Evolutionary conservation across 1,139 yeast genomes (phyloP).

Genomic region (Scheffersomyces parashehatae): DNA sequence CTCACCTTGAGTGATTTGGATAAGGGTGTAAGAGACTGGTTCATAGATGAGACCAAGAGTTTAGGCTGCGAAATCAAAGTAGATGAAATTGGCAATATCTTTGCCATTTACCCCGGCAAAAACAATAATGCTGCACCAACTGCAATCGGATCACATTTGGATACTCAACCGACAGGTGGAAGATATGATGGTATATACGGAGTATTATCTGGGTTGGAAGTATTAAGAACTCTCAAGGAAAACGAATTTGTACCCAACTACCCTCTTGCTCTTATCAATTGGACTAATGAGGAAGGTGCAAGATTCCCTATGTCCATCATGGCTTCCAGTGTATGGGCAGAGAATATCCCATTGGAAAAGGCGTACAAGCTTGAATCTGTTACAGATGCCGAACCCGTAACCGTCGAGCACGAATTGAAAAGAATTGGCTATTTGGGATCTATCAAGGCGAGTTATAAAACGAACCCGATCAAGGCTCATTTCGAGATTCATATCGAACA

Average conservation of each 20-base stretch:
- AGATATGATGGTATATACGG: slow-evolving; percentile 74
- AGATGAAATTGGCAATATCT: slow-evolving; percentile 67
- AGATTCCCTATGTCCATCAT: slow-evolving; percentile 67
- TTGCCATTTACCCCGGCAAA: slow-evolving; percentile 62
- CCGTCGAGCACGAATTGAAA: slow-evolving; percentile 55
- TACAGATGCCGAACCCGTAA: slow-evolving; percentile 50
- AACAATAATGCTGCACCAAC: slow-evolving; percentile 51
- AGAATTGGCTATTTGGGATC: slow-evolving; percentile 65
- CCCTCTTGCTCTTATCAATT: slow-evolving; percentile 64
- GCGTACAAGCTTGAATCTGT: slow-evolving; percentile 54
- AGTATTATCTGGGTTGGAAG: slow-evolving; percentile 66
- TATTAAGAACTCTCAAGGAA: slow-evolving; percentile 62
- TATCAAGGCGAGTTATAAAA: slow-evolving; percentile 44
- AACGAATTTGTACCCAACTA: slow-evolving; percentile 57
- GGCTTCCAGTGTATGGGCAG: slow-evolving; percentile 71
- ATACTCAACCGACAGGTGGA: slow-evolving; percentile 81
- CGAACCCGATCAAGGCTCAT: slow-evolving; percentile 64
- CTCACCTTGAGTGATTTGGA: slow-evolving; percentile 63
- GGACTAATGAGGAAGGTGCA: slow-evolving; percentile 84
- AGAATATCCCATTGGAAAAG: slow-evolving; percentile 43
- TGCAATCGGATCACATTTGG: slow-evolving; percentile 73
- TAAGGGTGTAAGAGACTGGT: slow-evolving; percentile 70
- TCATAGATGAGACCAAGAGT: slow-evolving; percentile 48
- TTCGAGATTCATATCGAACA: slow-evolving; percentile 78
- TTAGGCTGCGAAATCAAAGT: slow-evolving; percentile 60